These are phyloP conservation scores for Syzygium malaccense DNA, from an alignment of 441 rosid species.

Conservation along the genomic window DNA sequence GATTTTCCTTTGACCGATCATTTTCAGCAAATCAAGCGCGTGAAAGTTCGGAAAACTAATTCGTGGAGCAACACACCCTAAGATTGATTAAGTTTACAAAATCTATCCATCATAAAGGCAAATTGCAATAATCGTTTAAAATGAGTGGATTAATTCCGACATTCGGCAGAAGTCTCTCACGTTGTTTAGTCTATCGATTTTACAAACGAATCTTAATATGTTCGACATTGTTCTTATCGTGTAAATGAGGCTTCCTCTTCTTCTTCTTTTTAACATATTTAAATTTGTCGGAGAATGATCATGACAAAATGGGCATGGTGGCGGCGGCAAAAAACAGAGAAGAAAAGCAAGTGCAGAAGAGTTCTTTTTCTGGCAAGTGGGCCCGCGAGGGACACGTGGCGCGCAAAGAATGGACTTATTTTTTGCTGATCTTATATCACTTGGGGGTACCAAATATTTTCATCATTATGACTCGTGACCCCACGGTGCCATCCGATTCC, in stretches of 20 bases:
- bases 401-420: no score
- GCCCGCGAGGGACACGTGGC: no score
- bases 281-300: rapidly evolving
- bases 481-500: no score
- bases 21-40: neutral
- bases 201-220: neutral
- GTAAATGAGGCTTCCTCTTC: neutral
- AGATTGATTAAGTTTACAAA: neutral
- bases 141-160: neutral
- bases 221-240: neutral
- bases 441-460: no score
- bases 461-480: no score
- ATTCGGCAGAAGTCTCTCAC: neutral
- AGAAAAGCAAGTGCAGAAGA: no score
- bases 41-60: neutral
- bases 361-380: no score
- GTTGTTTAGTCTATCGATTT: neutral
- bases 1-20: neutral
- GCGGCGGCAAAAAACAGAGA: no score
- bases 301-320: neutral
- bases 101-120: neutral
- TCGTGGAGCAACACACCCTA: rapidly evolving
- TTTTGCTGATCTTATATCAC: no score
- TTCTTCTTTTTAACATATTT: neutral
- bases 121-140: neutral